These are phyloP conservation scores for Larix kaempferi DNA, from an alignment of 75 land plant genomes.

Conservation along the genomic window DNA sequence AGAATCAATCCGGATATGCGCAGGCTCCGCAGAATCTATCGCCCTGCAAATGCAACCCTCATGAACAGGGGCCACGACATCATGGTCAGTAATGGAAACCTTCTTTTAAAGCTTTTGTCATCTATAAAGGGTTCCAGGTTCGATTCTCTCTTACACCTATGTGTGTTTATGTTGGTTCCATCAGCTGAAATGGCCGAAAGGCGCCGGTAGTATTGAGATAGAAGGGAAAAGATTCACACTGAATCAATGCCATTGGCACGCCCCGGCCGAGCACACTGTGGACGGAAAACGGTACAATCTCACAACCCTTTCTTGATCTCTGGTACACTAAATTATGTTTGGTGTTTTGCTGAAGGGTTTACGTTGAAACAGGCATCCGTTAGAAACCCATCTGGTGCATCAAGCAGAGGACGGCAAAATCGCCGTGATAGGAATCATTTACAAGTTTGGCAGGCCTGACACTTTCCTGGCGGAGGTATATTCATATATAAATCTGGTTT, in stretches of 20 bases:
- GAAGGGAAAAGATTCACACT: conserved; percentile 25
- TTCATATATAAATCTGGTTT: too few species aligned
- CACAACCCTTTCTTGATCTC: neutral
- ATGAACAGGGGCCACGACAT: conserved; percentile 25
- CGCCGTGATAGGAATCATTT: conserved; percentile 30
- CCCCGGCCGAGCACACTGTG: conserved; percentile 40
- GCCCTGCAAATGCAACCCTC: conserved; percentile 14
- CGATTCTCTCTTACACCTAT: neutral
- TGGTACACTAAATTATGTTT: neutral
- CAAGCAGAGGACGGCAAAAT: conserved; percentile 15
- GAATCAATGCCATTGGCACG: conserved; percentile 36
- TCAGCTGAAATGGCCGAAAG: conserved; percentile 19
- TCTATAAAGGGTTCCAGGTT: neutral
- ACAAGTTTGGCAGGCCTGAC: conserved; percentile 26
- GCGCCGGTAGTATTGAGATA: conserved; percentile 26
- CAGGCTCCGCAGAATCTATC: conserved; percentile 5
- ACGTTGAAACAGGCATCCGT: conserved; percentile 10
- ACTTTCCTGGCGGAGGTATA: conserved; percentile 24
- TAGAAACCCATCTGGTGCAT: conserved; percentile 43
- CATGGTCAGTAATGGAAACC: conserved; percentile 7
- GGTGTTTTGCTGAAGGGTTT: too few species aligned
- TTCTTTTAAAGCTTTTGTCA: neutral
- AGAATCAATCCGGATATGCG: neutral
- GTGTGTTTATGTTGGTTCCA: neutral
- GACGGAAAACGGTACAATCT: conserved; percentile 29